Evolutionary conservation across 768 basidiomycete species (phyloP).

Genomic region (Russula vinacea): DNA sequence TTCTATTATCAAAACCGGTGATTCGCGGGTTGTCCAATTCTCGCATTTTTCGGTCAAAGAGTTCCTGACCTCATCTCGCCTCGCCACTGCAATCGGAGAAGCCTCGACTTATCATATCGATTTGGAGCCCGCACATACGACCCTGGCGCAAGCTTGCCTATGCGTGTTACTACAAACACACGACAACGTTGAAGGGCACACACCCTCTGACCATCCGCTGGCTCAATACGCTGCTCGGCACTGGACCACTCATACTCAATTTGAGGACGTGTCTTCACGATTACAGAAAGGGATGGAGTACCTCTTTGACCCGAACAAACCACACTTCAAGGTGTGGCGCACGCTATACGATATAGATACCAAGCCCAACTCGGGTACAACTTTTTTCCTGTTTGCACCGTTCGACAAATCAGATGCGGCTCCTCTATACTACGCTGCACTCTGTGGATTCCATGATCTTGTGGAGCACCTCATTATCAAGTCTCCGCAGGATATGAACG

Average conservation of each 20-base stretch:
- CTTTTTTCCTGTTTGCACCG: neutral
- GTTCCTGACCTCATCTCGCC: neutral
- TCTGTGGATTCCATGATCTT: neutral
- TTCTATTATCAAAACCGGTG: neutral
- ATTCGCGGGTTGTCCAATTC: neutral
- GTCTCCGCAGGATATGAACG: neutral
- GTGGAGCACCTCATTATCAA: neutral
- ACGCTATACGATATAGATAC: neutral
- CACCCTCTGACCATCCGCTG: neutral
- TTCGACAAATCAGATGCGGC: fast-evolving
- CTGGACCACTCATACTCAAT: neutral
- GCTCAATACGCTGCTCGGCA: neutral
- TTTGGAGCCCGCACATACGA: constrained; percentile 2
- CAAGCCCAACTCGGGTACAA: fast-evolving
- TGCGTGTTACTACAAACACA: neutral
- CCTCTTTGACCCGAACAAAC: neutral
- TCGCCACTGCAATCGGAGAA: neutral
- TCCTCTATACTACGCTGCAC: neutral
- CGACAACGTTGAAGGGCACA: neutral
- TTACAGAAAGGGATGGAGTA: neutral
- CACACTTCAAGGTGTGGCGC: neutral
- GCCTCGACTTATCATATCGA: neutral
- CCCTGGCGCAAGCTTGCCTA: neutral
- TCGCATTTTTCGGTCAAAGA: constrained; percentile 2
- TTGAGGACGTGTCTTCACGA: neutral